Conservation (phyloP, 179 eudicot genomes). For the Nepenthes alata region DNA sequence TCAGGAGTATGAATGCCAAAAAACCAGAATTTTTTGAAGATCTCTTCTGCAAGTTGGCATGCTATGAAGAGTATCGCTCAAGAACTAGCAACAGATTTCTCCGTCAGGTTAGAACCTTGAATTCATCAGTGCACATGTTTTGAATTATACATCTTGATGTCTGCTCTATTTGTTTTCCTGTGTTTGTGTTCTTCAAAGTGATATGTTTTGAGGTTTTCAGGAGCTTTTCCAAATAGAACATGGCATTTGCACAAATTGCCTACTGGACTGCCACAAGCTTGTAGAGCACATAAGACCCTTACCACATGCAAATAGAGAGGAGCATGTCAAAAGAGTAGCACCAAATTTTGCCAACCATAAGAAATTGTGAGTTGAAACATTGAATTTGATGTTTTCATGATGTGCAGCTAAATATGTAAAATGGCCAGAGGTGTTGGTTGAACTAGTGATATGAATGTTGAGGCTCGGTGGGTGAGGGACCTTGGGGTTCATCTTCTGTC, state of each 20-base stretch:
- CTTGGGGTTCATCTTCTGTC: background rate
- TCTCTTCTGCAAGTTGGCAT: slow-evolving; percentile 65
- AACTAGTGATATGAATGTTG: background rate
- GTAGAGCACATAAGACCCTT: slow-evolving; percentile 59
- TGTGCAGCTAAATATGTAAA: background rate
- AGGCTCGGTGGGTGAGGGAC: too few relatives aligned
- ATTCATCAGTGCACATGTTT: background rate
- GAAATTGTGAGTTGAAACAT: slow-evolving; percentile 49
- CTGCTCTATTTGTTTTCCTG: background rate
- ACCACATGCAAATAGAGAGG: slow-evolving; percentile 45
- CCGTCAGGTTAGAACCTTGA: slow-evolving; percentile 48
- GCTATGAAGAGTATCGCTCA: slow-evolving; percentile 70
- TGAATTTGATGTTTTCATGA: slow-evolving; percentile 5
- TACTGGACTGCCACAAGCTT: slow-evolving; percentile 79
- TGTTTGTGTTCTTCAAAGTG: slow-evolving; percentile 2
- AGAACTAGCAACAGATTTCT: slow-evolving; percentile 75
- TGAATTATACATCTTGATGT: background rate
- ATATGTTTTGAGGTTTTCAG: slow-evolving; percentile 26
- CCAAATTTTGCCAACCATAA: slow-evolving; percentile 49
- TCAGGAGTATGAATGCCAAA: slow-evolving; percentile 63
- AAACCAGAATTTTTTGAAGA: slow-evolving; percentile 74
- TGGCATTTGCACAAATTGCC: slow-evolving; percentile 77
- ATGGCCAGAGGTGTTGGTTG: background rate
- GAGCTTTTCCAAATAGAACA: slow-evolving; percentile 77
- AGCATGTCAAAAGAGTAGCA: slow-evolving; percentile 51